These are phyloP conservation scores for Polyporus tsugae DNA, from an alignment of 1,284 basidiomycete species.

Conservation along the genomic window DNA sequence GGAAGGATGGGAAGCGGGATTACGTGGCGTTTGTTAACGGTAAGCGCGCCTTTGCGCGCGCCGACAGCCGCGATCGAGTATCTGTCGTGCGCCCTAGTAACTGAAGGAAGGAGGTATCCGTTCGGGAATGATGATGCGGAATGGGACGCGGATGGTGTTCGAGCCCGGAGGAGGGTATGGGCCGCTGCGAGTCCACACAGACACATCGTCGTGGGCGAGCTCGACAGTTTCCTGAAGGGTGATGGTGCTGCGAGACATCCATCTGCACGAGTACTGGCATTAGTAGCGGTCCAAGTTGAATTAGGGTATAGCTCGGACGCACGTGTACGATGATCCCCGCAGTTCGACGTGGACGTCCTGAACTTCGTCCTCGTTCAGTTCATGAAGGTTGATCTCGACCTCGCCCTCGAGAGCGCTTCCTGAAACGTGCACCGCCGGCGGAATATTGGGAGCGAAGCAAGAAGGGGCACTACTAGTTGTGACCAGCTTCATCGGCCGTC, in stretches of 20 bases:
- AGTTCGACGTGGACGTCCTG: constrained; percentile 22
- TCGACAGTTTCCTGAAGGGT: neutral
- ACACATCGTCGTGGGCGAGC: constrained; percentile 24
- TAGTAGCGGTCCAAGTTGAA: neutral
- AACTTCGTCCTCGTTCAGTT: constrained; percentile 21
- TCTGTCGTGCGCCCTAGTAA: constrained; percentile 21
- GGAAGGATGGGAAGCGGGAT: constrained; percentile 34
- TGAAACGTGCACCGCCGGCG: constrained; percentile 14
- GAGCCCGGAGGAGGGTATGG: constrained; percentile 31
- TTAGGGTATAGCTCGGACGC: neutral
- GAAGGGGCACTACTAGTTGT: neutral
- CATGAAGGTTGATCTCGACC: constrained; percentile 19
- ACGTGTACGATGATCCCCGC: constrained; percentile 16
- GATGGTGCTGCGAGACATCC: constrained; percentile 5
- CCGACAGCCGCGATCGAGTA: constrained; percentile 35
- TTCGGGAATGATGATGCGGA: constrained; percentile 32
- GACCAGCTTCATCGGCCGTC: neutral
- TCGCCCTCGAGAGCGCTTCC: constrained; percentile 24
- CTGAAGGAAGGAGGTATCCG: constrained; percentile 37
- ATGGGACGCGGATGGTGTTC: constrained; percentile 34
- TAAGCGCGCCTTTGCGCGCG: constrained; percentile 28
- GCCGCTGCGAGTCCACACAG: constrained; percentile 33
- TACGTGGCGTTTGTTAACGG: constrained; percentile 25
- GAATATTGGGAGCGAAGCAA: neutral
- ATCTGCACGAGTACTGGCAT: neutral